Evolutionary conservation across 176 grass and related monocot species (phyloP), one percentile per base, ranked within the genome.

Genomic region (Phyllostachys edulis): DNA sequence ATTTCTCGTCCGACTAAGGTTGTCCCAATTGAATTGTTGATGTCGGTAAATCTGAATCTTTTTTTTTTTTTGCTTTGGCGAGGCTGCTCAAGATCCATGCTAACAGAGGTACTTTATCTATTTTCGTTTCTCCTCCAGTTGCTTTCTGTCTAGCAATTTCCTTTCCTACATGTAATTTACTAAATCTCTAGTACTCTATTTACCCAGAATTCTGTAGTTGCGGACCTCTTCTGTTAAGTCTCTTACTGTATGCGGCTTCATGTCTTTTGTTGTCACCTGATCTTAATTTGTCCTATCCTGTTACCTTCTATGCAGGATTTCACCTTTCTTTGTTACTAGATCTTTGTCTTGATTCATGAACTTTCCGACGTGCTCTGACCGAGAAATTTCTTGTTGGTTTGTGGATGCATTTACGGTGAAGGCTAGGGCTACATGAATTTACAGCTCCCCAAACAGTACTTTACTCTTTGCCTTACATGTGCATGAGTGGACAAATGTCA

Each of bases 11-110:
- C 92, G 46, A 27, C 52, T 45, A 87, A 95, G 77, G 85, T 85
- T 87, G 51, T 90, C 61, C 60, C 85, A 34, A 61, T 93, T 41
- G 95, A 98, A 66, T 62, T 98, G 49, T 75, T 95, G 76, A 91
- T 88, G 91, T 93, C 89, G 3, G 91, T 84, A 46, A 93, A 91
- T 82, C 87, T 5, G 85, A 92, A 50, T 80, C 90, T n/a, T n/a
- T n/a, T n/a, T n/a, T 12, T 87, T 82, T 82, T 83, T 98, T 98
- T 83, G 91, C 80, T 76, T 88, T 98, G 82, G 91, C 89, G 26
- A 91, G 92, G 83, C 92, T 45, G 20, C 87, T 69, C 71, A 38
- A 70, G 80, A 91, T 46, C 76, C 38, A 60, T 44, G 55, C 75
- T 76, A 88, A 63, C 23, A 29, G 49, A 86, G 84, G 85, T 89